phyloP scores from a whole-genome alignment of 805 yeast species.

The Ogataea henricii region DNA sequence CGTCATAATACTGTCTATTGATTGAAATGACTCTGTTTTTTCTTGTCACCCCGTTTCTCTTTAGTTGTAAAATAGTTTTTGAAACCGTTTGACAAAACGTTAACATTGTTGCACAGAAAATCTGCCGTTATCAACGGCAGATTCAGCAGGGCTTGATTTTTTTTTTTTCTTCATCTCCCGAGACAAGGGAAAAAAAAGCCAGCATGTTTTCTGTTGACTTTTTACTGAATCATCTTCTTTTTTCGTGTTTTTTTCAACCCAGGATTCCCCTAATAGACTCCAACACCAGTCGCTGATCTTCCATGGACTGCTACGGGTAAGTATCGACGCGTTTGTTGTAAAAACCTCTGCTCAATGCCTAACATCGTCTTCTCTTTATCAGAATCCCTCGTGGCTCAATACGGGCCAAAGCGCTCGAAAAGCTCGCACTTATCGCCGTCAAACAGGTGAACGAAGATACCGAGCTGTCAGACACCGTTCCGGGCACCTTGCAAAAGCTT shows the following conservation, averaged over 20 bases:
- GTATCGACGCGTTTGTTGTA: not conserved
- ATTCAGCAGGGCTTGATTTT: not conserved
- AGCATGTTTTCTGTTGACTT: slow-evolving; percentile 4
- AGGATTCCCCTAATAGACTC: not conserved
- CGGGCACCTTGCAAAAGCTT: slow-evolving; percentile 26
- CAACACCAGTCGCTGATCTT: not conserved
- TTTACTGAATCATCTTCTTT: not conserved
- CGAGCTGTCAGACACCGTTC: slow-evolving; percentile 24
- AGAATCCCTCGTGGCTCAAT: slow-evolving; percentile 40
- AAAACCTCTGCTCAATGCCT: not conserved
- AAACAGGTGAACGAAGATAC: slow-evolving; percentile 21
- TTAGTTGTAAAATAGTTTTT: not conserved
- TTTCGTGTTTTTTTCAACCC: not conserved
- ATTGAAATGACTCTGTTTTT: slow-evolving; percentile 2
- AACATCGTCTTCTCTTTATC: not conserved
- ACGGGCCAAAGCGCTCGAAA: slow-evolving; percentile 40
- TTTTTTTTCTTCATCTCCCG: not conserved
- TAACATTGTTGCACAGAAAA: not conserved
- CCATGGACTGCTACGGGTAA: slow-evolving; percentile 8
- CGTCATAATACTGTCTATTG: slow-evolving; percentile 3
- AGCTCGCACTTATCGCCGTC: slow-evolving; percentile 38
- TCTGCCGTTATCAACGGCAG: not conserved
- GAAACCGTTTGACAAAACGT: not conserved
- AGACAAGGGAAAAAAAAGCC: not conserved
- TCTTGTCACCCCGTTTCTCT: not conserved